Conservation (phyloP, 331 rosid genomes). For the Pyrus hybrid region DNA sequence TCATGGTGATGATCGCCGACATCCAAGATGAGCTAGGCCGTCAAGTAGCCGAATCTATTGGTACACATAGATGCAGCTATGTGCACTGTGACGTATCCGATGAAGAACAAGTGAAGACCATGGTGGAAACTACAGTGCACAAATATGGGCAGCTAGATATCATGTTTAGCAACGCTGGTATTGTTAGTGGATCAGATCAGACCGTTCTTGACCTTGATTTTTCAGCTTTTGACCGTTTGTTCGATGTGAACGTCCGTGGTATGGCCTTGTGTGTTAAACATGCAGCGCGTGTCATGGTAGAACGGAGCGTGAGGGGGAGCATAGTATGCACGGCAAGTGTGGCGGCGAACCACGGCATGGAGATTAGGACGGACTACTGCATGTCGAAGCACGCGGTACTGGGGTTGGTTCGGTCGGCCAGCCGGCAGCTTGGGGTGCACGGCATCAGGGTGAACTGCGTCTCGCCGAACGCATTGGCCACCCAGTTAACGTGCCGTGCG, state of each 20-base stretch:
- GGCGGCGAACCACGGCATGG: conserved; percentile 1
- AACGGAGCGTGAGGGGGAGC: conserved; percentile 34
- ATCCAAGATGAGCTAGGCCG: conserved; percentile 49
- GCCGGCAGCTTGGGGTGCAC: conserved; percentile 32
- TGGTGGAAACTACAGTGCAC: conserved; percentile 30
- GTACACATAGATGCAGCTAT: conserved; percentile 27
- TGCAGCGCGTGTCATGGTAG: conserved; percentile 54
- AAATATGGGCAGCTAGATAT: conserved; percentile 32
- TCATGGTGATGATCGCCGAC: conserved; percentile 42
- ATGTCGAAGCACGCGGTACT: conserved; percentile 55
- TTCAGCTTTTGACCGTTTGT: conserved; percentile 13
- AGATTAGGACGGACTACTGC: conserved; percentile 4
- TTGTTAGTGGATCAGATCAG: neutral
- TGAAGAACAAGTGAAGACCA: conserved; percentile 29
- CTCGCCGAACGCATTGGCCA: conserved; percentile 43
- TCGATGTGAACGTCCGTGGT: conserved; percentile 27
- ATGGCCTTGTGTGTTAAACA: conserved; percentile 52
- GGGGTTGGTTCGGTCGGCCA: conserved; percentile 44
- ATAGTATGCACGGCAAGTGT: conserved; percentile 45
- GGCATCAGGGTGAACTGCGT: conserved; percentile 53
- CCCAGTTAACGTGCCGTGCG: conserved; percentile 13
- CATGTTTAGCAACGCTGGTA: conserved; percentile 61
- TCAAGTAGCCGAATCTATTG: conserved; percentile 38
- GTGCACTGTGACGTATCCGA: conserved; percentile 41
- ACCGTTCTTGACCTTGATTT: conserved; percentile 34